Evolutionary conservation across 345 rosid genomes (phyloP), one percentile per base, ranked within the genome.

Genomic region (Moricandia moricandioides): DNA sequence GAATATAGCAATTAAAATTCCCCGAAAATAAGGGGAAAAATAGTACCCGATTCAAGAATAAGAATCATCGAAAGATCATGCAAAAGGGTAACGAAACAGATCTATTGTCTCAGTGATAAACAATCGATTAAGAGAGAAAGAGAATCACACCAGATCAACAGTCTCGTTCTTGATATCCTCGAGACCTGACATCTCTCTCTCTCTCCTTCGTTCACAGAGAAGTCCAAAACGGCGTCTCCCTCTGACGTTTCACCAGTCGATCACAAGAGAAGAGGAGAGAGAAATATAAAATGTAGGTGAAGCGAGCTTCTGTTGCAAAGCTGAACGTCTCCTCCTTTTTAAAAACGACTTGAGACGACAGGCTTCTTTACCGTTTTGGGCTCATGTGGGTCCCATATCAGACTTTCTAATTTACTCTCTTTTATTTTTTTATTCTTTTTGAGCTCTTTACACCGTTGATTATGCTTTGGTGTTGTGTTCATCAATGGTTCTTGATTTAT

Each of bases 141-240:
- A n/a, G n/a, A n/a, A 11, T 7, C 9, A 79, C 77, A 86, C 93
- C 71, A 88, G 83, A 78, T 88, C 93, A 76, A 88, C 84, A 9
- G 79, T 81, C 82, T 88, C 93, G 64, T 86, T 88, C 86, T 62
- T 85, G 84, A 88, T 86, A 52, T 80, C 88, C 55, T 88, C 89
- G 84, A 88, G 81, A 83, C 88, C 75, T 49, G 79, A 64, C 79
- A 74, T 74, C 76, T 63, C 18, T 62, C n/a, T n/a, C n/a, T n/a
- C n/a, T n/a, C 52, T n/a, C 12, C 24, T 8, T 47, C 5, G 30
- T 54, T 43, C 59, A 31, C 61, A 16, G 2, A 3, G 12, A 61
- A 18, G 33, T 33, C 18, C 70, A 62, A 78, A 73, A 68, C 78
- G 78, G 31, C 62, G 78, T 54, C 55, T 62, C 78, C 27, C 78